Evolutionary conservation across 768 basidiomycete species (phyloP), one percentile per base, ranked within the genome.

Genomic region (Pluteus cervinus): DNA sequence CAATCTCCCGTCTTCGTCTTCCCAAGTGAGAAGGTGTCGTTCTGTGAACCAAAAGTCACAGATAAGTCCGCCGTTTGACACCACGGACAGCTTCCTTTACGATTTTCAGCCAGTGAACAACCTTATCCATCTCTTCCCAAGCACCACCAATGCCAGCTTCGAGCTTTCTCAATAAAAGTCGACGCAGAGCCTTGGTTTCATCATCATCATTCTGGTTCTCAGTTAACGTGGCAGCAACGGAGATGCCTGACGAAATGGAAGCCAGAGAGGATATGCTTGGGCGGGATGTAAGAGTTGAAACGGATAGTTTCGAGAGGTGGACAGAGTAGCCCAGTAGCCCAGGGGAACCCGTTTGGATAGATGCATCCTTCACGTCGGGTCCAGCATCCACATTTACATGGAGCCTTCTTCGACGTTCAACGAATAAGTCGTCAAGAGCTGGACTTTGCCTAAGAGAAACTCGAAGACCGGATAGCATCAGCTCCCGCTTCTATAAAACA

Each of bases 81-180:
- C 79, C 74, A 28, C 71, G 66, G 11, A 81, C 65, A 20, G 75
- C 77, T 34, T 76, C 79, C 45, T 74, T 78, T 41, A 85, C 72
- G 35, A 84, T 73, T 32, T 69, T 65, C 14, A 84, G 55, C 81
- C 83, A 85, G 1, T 57, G 59, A 15, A 62, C 63, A 23, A 68
- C 68, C 44, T 69, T 73, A 42, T 85, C 80, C 29, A 84, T 63
- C 49, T 84, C 79, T 29, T 79, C 78, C 47, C 73, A 70, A 2
- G 77, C 75, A 5, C 73, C 75, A 11, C 36, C 73, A 46, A 31
- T 71, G 60, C 41, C 58, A 11, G 75, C 69, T 25, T 79, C 75
- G 37, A 86, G 71, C 58, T 84, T 85, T 31, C 79, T 71, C 26
- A 76, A 55, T 15, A 86, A 49, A n/a, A 87, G 54, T 12, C 80